A percentile compares a stretch with the other conserved stretches of the same genome.
Conservation (phyloP, 2,329 filamentous ascomycete species). For the Chaetomiaceae sp. region DNA sequence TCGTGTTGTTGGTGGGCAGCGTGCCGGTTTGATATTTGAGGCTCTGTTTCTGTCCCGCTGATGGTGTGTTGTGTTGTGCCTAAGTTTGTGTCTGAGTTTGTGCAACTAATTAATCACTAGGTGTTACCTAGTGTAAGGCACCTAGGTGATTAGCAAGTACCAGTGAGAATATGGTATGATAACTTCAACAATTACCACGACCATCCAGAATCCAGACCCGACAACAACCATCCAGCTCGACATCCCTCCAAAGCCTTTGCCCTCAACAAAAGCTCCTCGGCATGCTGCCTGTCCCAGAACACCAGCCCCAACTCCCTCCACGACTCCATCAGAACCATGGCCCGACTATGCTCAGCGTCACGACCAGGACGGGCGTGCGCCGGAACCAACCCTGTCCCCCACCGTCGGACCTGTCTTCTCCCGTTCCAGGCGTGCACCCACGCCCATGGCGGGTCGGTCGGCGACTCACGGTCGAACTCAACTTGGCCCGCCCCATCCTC, state of each 20-base stretch:
- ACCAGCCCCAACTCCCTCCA: conserved; percentile 4
- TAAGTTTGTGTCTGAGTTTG: too few species aligned
- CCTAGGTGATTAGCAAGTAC: too few species aligned
- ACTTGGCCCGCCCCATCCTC: too few species aligned
- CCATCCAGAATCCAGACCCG: too few species aligned
- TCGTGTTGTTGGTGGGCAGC: too few species aligned
- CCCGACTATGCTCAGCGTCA: neutral
- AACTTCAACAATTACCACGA: too few species aligned
- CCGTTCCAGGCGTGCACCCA: conserved; percentile 7
- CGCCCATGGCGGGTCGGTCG: neutral
- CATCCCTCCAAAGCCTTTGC: conserved; percentile 1
- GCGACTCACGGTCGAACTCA: neutral
- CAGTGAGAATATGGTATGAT: too few species aligned
- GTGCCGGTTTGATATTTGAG: conserved; percentile 2
- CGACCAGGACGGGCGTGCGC: neutral
- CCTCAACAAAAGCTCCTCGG: conserved; percentile 3
- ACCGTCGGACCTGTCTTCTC: neutral
- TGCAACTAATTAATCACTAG: too few species aligned
- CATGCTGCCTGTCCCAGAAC: conserved; percentile 10
- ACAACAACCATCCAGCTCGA: too few species aligned
- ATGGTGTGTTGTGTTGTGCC: neutral
- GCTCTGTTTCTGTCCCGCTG: neutral
- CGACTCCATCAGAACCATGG: too few species aligned
- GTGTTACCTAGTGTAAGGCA: too few species aligned
- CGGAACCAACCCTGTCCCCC: neutral